Evolutionary conservation across 2,329 filamentous ascomycete species (phyloP).

Genomic region (Venturia nashicola): DNA sequence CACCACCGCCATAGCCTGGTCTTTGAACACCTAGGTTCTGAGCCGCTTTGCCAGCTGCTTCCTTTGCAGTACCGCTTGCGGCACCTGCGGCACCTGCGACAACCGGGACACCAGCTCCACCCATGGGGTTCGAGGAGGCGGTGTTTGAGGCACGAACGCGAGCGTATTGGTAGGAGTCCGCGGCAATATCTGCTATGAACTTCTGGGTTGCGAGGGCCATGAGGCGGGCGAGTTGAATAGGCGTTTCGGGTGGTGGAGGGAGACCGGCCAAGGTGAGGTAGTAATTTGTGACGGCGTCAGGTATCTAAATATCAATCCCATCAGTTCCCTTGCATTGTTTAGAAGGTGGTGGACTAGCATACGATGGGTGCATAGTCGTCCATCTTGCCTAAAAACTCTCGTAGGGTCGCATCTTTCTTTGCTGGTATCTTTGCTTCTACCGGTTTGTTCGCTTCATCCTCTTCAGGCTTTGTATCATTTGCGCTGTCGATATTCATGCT

Average conservation of each 20-base stretch:
- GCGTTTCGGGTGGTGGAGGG: slow-evolving; percentile 80
- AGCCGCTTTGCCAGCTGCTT: slow-evolving; percentile 34
- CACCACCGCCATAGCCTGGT: slow-evolving; percentile 62
- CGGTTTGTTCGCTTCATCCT: slow-evolving; percentile 1
- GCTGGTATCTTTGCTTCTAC: slow-evolving; percentile 54
- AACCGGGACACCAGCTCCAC: slow-evolving; percentile 65
- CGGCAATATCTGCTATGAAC: slow-evolving; percentile 94
- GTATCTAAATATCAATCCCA: slow-evolving; percentile 52
- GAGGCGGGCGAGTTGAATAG: slow-evolving; percentile 79
- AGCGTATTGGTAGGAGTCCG: slow-evolving; percentile 95
- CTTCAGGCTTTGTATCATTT: slow-evolving; percentile 21
- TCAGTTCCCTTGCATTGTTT: not conserved
- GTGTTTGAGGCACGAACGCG: slow-evolving; percentile 90
- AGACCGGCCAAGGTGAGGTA: slow-evolving; percentile 95
- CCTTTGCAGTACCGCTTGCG: slow-evolving; percentile 39
- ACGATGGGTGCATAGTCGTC: slow-evolving; percentile 97
- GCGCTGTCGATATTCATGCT: slow-evolving; percentile 28
- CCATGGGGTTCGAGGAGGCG: slow-evolving; percentile 83
- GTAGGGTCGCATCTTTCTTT: slow-evolving; percentile 83
- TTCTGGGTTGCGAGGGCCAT: slow-evolving; percentile 97
- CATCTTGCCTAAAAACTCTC: slow-evolving; percentile 92
- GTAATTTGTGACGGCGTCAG: slow-evolving; percentile 93
- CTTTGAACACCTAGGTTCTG: slow-evolving; percentile 35
- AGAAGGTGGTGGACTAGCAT: slow-evolving; percentile 25
- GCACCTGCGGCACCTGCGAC: slow-evolving; percentile 45